Evolutionary conservation across 2,329 filamentous ascomycete species (phyloP), one percentile per base, ranked within the genome.

Genomic region (Aspergillus glaucus): DNA sequence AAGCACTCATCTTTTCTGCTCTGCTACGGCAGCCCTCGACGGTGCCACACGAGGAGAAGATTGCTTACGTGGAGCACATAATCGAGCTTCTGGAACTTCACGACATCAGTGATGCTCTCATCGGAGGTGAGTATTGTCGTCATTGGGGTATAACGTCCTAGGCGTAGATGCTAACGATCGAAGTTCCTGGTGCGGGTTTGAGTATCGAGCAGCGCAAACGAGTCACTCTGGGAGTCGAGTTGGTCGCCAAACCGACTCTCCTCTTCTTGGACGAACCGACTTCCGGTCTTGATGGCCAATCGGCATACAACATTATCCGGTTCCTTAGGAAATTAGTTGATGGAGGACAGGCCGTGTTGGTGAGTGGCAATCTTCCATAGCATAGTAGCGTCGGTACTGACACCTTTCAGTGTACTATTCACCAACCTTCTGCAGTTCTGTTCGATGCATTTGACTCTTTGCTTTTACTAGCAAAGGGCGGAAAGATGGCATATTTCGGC

Each of bases 371-470:
- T 6, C 9, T 21, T 44, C 15, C 2, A 45, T 42, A 2, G 0
- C 0, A 9, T 22, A 10, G 26, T 2, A 9, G 19, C 17, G 30
- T 3, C 14, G 9, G 8, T 40, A 21, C 47, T 59, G 30, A 56
- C 24, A 2, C 5, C 22, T 6, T 37, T 5, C 15, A 66, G 62
- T 67, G 65, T 51, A 87, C 84, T 0, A 87, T 87, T 37, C 84
- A 87, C 56, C 84, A 87, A 62, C 85, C 85, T 0, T 85, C 81
- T 1, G 80, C 82, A 0, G 77, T 82, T 8, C 70, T 87, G 0
- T 86, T 87, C 47, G 75, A 81, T 7, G 75, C 84, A 28, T 87
- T 87, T 50, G 84, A 87, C 53, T 78, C 76, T 1, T 75, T 87
- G 0, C 71, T 87, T 1, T 70, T 87, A 1, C 75, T 87, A 0